A percentile compares a stretch with the other conserved stretches of the same genome.
These are phyloP conservation scores for Puccinia novopanici DNA, from an alignment of 1,284 basidiomycete species.

Conservation along the genomic window DNA sequence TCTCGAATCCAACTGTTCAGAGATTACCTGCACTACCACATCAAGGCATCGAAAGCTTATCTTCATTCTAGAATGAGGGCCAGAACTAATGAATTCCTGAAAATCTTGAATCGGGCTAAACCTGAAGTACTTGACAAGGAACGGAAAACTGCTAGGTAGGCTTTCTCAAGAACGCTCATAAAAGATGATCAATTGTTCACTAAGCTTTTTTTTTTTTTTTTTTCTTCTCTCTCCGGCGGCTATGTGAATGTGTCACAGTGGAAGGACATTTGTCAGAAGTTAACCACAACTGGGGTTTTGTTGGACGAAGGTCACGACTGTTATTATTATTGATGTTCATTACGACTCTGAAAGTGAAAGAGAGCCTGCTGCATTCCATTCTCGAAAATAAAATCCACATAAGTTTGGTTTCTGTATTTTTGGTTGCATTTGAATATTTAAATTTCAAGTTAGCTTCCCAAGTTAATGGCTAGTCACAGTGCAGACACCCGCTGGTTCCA, in stretches of 20 bases:
- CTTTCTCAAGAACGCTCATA: constrained; percentile 51
- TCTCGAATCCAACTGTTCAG: constrained; percentile 96
- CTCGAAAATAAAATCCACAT: no score
- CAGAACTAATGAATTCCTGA: constrained; percentile 94
- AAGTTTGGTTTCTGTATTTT: no score
- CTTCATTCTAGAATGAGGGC: constrained; percentile 98
- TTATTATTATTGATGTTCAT: constrained; percentile 7
- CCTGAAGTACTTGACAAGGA: constrained; percentile 80
- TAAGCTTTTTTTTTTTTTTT: background rate
- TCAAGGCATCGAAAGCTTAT: constrained; percentile 99
- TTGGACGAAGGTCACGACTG: background rate
- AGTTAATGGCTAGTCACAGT: no score
- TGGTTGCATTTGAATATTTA: no score
- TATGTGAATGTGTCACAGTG: constrained; percentile 22
- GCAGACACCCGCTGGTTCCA: no score
- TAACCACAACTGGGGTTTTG: background rate
- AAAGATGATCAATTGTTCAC: background rate
- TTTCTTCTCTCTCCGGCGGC: no score
- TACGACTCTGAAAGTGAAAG: no score
- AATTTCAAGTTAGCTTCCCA: no score
- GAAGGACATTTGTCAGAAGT: constrained; percentile 48
- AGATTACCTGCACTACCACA: constrained; percentile 98
- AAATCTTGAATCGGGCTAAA: constrained; percentile 97
- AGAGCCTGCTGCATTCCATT: no score
- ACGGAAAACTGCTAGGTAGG: constrained; percentile 86